Evolutionary conservation across 2,329 filamentous ascomycete species (phyloP), one percentile per base, ranked within the genome.

Genomic region (Coniella vitis): DNA sequence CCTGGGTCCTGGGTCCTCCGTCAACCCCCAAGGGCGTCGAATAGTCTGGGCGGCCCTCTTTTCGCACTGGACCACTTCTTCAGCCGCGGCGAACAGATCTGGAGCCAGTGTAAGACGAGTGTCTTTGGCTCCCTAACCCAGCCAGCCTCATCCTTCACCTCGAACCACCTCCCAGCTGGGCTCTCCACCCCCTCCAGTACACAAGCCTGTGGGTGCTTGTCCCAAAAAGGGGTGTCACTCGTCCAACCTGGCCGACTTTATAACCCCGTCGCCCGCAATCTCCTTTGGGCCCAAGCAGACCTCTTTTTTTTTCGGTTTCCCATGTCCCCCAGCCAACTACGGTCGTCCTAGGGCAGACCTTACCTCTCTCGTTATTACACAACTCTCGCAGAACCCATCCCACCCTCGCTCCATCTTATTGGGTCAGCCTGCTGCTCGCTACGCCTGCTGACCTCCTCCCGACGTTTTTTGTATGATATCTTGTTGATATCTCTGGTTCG

Each of bases 251-350:
- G 38, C 37, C 25, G 5, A 29, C 31, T 34, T 47, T 53, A 53
- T 50, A 53, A 53, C 19, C 38, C 47, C 47, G 49, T 48, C 19
- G 34, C 43, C 47, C 47, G 43, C 25, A 29, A 29, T 29, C 25
- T 29, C 25, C 25, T 29, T 29, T 39, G 47, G 31, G 47, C n/a
- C 22, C 39, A 19, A n/a, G n/a, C n/a, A n/a, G n/a, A 31, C 39
- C 31, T 36, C 49, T 17, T 37, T 25, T 29, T 35, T 47, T 13
- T 17, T 47, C 36, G 22, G 32, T 32, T 13, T 40, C 44, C n/a
- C 22, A 34, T 31, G 34, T 38, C n/a, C 25, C 37, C 19, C 25
- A 47, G 17, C 47, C 36, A 38, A 25, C 45, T 41, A 16, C 20
- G 25, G 41, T 31, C 41, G 19, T 37, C 44, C 34, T 53, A 41